Evolutionary conservation across 495 filamentous ascomycete genomes (phyloP), one percentile per base, ranked within the genome.

Genomic region (Baudoinia panamericana): DNA sequence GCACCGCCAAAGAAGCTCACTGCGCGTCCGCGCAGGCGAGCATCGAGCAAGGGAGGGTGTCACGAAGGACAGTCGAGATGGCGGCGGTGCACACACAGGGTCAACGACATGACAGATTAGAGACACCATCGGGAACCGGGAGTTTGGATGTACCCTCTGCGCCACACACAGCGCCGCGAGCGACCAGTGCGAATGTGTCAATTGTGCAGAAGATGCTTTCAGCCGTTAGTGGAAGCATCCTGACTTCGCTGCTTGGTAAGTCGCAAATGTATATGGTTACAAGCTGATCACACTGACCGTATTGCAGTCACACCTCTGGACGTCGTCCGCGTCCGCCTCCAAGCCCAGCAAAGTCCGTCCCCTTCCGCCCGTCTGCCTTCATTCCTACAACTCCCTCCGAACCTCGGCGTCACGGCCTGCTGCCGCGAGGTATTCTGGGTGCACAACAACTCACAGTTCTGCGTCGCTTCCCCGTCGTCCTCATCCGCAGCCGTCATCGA

Each of bases 371-470:
- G 52, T 52, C 56, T 61, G 26, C 55, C 45, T 42, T 62, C 72
- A 33, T 78, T 87, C 57, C 75, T 73, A 30, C 72, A 77, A 39
- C 61, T 76, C 36, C 82, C 65, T 42, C 74, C 68, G 3, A 83
- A 84, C 50, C 76, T 96, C 28, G 92, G 90, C 46, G 84, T 96
- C 25, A 93, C 92, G 5, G 75, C 86, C 22, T 97, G 90, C 61
- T 97, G 90, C 55, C 76, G 90, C 38, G 90, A 97, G 63, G 87
- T 96, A 25, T 96, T 97, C 63, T 97, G 90, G 73, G 72, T 87
- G 45, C 84, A 81, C 53, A 90, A 93, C 54, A 80, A 80, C 57
- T 68, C 80, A 12, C 76, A 83, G 42, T 77, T 78, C 55, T 96
- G 92, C 58, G 64, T 95, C 51, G 73, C 72, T 9, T 53, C 54